Evolutionary conservation across 495 filamentous ascomycete species (phyloP).

Genomic region (Penicillium cinerascens): DNA sequence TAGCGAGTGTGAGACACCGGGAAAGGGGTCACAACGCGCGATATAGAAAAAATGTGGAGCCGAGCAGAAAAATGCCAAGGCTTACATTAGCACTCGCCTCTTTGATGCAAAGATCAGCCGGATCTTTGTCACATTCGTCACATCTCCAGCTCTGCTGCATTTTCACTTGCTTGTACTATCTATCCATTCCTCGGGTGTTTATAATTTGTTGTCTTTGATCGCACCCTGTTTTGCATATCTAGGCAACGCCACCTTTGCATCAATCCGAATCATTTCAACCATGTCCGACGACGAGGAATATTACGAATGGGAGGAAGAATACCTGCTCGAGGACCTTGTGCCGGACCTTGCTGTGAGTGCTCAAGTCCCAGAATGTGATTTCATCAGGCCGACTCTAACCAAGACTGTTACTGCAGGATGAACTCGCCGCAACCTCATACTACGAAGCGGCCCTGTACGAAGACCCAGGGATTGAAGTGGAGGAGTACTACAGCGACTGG

Average conservation of each 20-base stretch:
- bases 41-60: constrained; percentile 15
- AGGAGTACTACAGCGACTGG: constrained; percentile 49
- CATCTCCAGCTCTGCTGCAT: constrained; percentile 6
- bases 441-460: constrained; percentile 41
- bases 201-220: background rate
- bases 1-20: background rate
- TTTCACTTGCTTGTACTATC: background rate
- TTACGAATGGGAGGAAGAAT: constrained; percentile 45
- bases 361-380: background rate
- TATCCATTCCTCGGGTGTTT: background rate
- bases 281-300: constrained; percentile 54
- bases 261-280: constrained; percentile 3
- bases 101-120: constrained; percentile 20
- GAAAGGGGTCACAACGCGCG: background rate
- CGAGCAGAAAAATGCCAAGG: constrained; percentile 21
- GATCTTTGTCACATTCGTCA: constrained; percentile 16
- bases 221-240: background rate
- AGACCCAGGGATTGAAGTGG: constrained; percentile 39
- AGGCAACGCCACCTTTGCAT: background rate
- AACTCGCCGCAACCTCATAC: constrained; percentile 43
- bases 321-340: constrained; percentile 40
- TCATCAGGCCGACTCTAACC: background rate
- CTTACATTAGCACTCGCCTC: constrained; percentile 23
- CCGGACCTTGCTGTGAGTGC: constrained; percentile 42
- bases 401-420: constrained; percentile 32